These are phyloP conservation scores for Apiotrichum akiyoshidainum DNA, from an alignment of 1,284 basidiomycete genomes.

Conservation along the genomic window DNA sequence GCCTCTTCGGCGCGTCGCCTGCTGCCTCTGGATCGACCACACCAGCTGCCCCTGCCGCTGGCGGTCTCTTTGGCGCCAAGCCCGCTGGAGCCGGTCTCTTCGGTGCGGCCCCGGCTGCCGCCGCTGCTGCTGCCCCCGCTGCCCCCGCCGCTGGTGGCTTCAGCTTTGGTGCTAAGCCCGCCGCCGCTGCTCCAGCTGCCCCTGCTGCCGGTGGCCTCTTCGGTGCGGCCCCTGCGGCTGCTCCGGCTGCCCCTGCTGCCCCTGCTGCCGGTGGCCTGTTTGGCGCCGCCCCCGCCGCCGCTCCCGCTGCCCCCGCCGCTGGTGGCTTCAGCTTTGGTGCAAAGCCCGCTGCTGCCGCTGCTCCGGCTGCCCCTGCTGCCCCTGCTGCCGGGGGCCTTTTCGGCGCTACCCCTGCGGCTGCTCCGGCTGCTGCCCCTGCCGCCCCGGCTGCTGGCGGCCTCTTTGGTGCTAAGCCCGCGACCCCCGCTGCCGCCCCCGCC, in stretches of 20 bases:
- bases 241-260: constrained; percentile 13
- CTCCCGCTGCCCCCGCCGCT: constrained; percentile 14
- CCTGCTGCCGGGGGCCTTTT: constrained; percentile 31
- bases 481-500: constrained; percentile 18
- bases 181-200: constrained; percentile 9
- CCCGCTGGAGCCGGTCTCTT: constrained; percentile 28
- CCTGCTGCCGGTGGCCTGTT: constrained; percentile 16
- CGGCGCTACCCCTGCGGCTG: constrained; percentile 27
- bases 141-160: constrained; percentile 7
- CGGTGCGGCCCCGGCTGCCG: constrained; percentile 24
- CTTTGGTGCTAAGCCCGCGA: constrained; percentile 36
- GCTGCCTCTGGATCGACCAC: not conserved
- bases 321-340: constrained; percentile 32
- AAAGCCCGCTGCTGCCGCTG: constrained; percentile 15
- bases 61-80: constrained; percentile 17
- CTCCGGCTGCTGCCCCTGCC: constrained; percentile 11
- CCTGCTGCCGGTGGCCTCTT: constrained; percentile 32
- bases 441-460: constrained; percentile 38
- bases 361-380: constrained; percentile 14
- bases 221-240: constrained; percentile 14
- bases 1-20: constrained; percentile 12
- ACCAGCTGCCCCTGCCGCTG: constrained; percentile 4
- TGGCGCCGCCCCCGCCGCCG: constrained; percentile 26
- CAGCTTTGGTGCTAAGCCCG: constrained; percentile 14
- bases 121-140: constrained; percentile 7